Evolutionary conservation across 2,329 filamentous ascomycete genomes (phyloP).

Genomic region (Berkeleyomyces rouxiae): DNA sequence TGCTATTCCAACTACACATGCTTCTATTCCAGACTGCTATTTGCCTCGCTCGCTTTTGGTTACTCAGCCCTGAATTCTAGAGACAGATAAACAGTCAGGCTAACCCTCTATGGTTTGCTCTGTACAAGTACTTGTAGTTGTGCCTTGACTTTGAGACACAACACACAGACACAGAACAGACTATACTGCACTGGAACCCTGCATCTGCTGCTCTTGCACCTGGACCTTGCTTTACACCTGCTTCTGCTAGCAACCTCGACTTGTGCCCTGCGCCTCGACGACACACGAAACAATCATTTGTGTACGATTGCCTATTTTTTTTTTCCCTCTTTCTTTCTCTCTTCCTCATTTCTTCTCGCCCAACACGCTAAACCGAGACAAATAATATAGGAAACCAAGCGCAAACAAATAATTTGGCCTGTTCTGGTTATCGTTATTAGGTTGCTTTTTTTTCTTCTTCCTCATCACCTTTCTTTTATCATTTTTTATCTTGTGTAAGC

Average conservation of each 20-base stretch:
- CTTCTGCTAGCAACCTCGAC: constrained; percentile 1
- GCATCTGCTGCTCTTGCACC: constrained; percentile 3
- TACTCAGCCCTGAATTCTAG: not conserved
- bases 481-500: constrained; percentile 6
- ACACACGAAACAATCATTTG: constrained; percentile 1
- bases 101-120: not conserved
- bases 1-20: no score
- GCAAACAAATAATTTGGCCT: constrained; percentile 2
- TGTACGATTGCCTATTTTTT: constrained; percentile 3
- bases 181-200: not conserved
- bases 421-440: not conserved
- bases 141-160: not conserved
- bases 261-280: not conserved
- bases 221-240: not conserved
- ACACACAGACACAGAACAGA: not conserved
- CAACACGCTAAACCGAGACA: not conserved
- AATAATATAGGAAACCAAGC: not conserved
- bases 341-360: not conserved
- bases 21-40: no score
- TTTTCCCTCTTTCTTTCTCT: constrained; percentile 6
- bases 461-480: constrained; percentile 1
- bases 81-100: not conserved
- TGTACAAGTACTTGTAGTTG: not conserved
- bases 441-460: constrained; percentile 3
- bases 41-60: not conserved